These are phyloP conservation scores for Solanum megistacrolobum DNA, from an alignment of 257 asterid genomes.

Conservation along the genomic window DNA sequence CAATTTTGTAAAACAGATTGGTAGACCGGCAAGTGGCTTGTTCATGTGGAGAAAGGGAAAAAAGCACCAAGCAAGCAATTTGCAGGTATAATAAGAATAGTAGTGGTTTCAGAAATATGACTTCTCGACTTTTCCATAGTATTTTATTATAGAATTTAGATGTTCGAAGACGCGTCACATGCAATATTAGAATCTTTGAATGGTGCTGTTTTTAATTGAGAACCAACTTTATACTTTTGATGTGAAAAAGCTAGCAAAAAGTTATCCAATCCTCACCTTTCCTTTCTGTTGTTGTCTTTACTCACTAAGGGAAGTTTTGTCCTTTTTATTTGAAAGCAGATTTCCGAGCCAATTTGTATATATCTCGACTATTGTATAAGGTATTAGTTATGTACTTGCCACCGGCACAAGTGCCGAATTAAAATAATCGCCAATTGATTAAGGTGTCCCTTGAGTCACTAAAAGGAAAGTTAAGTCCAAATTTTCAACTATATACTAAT, in stretches of 20 bases:
- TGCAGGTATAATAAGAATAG: background rate
- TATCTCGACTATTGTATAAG: background rate
- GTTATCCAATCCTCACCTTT: background rate
- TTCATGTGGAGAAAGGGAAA: background rate
- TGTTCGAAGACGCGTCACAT: background rate
- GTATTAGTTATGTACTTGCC: background rate
- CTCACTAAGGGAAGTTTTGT: background rate
- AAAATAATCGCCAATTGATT: background rate
- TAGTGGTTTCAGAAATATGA: background rate
- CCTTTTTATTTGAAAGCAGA: background rate
- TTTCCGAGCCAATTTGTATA: background rate
- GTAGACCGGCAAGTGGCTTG: background rate
- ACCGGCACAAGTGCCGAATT: background rate
- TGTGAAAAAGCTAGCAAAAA: background rate
- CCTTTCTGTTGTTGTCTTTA: background rate
- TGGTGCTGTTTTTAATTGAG: background rate
- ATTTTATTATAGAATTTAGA: background rate
- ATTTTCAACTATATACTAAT: background rate
- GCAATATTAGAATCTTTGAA: conserved; percentile 1
- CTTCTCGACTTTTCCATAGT: background rate
- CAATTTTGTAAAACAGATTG: background rate
- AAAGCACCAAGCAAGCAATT: background rate
- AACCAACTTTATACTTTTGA: background rate
- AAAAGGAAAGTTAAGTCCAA: background rate
- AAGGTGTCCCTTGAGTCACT: background rate